Base-by-base conservation (phyloP, 1,284 basidiomycete genomes). In the Heterobasidion occidentale region DNA sequence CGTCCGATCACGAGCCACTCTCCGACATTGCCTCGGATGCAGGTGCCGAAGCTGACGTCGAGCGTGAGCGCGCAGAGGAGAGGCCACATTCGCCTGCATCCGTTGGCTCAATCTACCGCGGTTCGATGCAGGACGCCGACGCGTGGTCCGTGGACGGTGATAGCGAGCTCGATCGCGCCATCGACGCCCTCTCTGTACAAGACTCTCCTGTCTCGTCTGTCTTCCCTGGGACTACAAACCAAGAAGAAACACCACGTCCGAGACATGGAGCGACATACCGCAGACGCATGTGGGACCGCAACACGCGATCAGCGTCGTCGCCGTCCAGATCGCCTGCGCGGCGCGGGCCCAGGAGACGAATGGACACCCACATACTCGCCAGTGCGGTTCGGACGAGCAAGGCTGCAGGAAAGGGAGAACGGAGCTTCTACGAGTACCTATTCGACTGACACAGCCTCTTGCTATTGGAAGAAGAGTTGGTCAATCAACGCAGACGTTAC, bases 1-100 rank as follows among this genome's bases (percentile, higher is more conserved):
- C 60, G 34, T 59, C 60, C 59, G n/a, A 20, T 14, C 52, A 33
- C 12, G 53, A 12, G 33, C 17, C 67, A 4, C 76, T 78, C 51
- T 65, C 69, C n/a, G 61, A 64, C 7, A 65, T 70, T 58, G 62
- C 60, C 44, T 64, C 60, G 12, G 69, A 70, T 35, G 64, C 36
- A 9, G 69, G 68, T 17, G 66, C 62, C 9, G 70, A 69, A 51
- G 63, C 42, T 4, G 62, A 62, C 35, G 17, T 51, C 15, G 49
- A 51, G 49, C 20, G 12, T 15, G 49, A 36, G 9, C 49, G 35
- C 14, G 47, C 15, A 12, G 47, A 20, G 33, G 57, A 57, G 27
- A 27, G 27, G 27, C n/a, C 44, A 9, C 53, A 9, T 19, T 44
- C 7, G 36, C 53, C 44, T 19, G 59, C 60, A 46, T 38, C 59